phyloP scores from a whole-genome alignment of 179 eudicot genomes.

The Nepenthes alata region DNA sequence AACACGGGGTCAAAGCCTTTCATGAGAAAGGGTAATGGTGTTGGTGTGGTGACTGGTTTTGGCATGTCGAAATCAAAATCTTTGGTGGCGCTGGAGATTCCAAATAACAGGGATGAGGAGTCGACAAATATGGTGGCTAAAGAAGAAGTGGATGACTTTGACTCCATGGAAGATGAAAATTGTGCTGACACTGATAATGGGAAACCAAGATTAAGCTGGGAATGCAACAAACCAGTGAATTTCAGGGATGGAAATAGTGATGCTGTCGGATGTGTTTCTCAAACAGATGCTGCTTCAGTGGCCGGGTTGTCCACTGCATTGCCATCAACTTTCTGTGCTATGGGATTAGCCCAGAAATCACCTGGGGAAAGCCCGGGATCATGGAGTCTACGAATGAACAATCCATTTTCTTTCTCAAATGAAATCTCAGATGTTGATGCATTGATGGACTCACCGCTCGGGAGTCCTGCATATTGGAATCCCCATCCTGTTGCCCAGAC shows the following conservation, averaged over 20 bases:
- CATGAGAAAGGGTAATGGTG: constrained; percentile 44
- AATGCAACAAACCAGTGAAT: constrained; percentile 34
- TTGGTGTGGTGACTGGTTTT: constrained; percentile 24
- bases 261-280: constrained; percentile 36
- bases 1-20: constrained; percentile 33
- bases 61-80: constrained; percentile 30
- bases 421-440: constrained; percentile 79
- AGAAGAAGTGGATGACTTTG: constrained; percentile 41
- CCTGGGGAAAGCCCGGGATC: constrained; percentile 75
- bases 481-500: constrained; percentile 46
- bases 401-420: constrained; percentile 58
- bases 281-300: constrained; percentile 27
- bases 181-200: constrained; percentile 26
- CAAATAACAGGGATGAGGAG: constrained; percentile 41
- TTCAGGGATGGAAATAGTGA: constrained; percentile 51
- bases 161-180: constrained; percentile 19
- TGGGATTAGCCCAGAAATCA: constrained; percentile 42
- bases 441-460: constrained; percentile 60
- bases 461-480: constrained; percentile 84
- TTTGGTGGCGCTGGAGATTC: constrained; percentile 23
- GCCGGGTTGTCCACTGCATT: constrained; percentile 33
- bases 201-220: constrained; percentile 35
- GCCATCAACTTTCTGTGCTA: constrained; percentile 30
- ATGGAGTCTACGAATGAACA: constrained; percentile 59
- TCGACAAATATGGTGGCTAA: constrained; percentile 21